Percentiles rank a stretch among this genome's conserved stretches.
Evolutionary conservation across 108 stramenopile genomes (phyloP).

Genomic region (Cyclotella distinguenda): DNA sequence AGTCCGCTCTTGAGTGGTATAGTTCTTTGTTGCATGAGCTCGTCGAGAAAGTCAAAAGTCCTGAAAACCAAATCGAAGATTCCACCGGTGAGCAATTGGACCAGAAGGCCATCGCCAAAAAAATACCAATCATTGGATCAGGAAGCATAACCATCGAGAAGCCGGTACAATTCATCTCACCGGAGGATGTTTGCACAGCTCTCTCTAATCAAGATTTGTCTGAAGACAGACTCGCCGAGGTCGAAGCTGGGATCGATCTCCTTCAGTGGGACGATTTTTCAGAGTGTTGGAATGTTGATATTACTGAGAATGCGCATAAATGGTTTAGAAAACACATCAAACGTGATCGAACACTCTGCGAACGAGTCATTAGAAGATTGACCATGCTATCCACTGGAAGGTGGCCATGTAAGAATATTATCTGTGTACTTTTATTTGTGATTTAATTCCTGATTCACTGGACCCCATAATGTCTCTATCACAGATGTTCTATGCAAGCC

Average conservation of each 20-base stretch:
- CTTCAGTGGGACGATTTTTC: slow-evolving; percentile 31
- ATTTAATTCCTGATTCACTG: no score
- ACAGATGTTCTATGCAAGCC: slow-evolving; percentile 8
- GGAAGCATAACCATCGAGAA: not conserved
- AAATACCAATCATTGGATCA: no score
- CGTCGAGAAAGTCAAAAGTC: no score
- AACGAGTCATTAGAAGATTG: slow-evolving; percentile 41
- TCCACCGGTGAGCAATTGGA: no score
- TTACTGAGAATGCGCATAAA: slow-evolving; percentile 51
- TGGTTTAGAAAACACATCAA: slow-evolving; percentile 40
- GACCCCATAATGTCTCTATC: no score
- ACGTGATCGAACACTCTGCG: slow-evolving; percentile 27
- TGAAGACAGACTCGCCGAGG: slow-evolving; percentile 30
- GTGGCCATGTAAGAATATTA: slow-evolving; percentile 45
- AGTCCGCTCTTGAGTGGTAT: no score
- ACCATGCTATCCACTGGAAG: slow-evolving; percentile 44
- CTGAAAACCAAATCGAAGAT: no score
- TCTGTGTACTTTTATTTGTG: not conserved
- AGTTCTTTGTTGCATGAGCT: no score
- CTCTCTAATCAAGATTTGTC: slow-evolving; percentile 15
- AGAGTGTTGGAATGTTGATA: slow-evolving; percentile 37
- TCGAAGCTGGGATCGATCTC: slow-evolving; percentile 41
- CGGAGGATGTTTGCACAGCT: slow-evolving; percentile 19
- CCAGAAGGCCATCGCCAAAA: no score
- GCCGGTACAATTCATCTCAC: not conserved